Base-by-base conservation (phyloP, 2,329 filamentous ascomycete genomes). In the Fusarium sororula region DNA sequence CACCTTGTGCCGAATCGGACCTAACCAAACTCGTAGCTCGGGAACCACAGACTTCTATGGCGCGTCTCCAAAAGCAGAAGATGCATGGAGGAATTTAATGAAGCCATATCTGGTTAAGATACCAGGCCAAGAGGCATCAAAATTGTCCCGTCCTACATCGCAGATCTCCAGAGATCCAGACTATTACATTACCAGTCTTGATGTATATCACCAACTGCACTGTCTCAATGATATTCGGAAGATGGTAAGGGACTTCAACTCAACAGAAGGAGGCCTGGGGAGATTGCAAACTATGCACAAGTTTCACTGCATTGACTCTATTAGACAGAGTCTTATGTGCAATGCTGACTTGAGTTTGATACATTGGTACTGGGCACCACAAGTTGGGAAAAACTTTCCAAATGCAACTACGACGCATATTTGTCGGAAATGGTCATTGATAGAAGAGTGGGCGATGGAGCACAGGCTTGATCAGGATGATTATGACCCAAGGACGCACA, bases 181-280 rank as follows among this genome's bases (percentile, higher is more conserved):
- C 24, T 63, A 41, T n/a, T 63, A 63, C 18, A 59, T 63, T 9
- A 59, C 61, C 18, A 63, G 61, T 15, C 37, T 63, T 12, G 53
- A 63, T n/a, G 53, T 63, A 11, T 63, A 63, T 11, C 61, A 58
- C 18, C 53, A 63, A 48, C 44, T 63, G 1, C 61, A 63, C 28
- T 63, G 61, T 12, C 61, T 59, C 13, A 63, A 50, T 10, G 44
- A 63, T 18, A 58, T 63, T 6, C 54, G 61, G 47, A 63, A 59
- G 28, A n/a, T 63, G 41, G 30, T 59, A 24, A 48, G 53, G 35
- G 53, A 63, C 18, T 63, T 28, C 14, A 63, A 58, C 28, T 42
- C 42, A 3, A 64, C 61, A 18, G 44, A 38, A 7, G 38, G 10
- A 7, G 41, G 11, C 4, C 15, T 64, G 10, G 61, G 15, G 1